A percentile compares a stretch with the other conserved stretches of the same genome.
phyloP scores from a whole-genome alignment of 2,329 filamentous ascomycete species.

The Penicillium sp. region DNA sequence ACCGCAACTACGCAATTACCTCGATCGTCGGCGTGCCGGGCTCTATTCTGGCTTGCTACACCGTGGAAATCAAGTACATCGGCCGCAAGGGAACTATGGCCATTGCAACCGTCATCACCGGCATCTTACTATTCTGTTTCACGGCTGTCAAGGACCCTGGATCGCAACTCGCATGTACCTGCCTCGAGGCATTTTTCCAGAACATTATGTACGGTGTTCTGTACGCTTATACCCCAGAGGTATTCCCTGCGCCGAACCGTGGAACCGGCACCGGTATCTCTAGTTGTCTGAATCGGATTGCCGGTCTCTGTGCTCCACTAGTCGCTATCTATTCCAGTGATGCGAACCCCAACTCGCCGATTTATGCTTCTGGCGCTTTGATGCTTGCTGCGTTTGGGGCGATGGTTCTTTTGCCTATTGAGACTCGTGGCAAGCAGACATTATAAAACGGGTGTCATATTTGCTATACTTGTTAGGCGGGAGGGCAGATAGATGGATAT shows the following conservation, averaged over 20 bases:
- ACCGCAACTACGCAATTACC: conserved; percentile 78
- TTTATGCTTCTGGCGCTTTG: conserved; percentile 43
- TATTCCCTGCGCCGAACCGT: conserved; percentile 51
- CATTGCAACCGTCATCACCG: conserved; percentile 47
- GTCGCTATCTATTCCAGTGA: conserved; percentile 40
- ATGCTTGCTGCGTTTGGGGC: conserved; percentile 44
- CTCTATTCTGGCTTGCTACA: conserved; percentile 65
- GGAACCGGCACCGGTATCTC: conserved; percentile 51
- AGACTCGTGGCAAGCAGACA: conserved; percentile 42
- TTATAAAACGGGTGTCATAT: conserved; percentile 26
- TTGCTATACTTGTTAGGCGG: too few relatives aligned
- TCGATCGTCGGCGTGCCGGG: conserved; percentile 71
- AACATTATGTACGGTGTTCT: conserved; percentile 54
- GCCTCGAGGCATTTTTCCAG: conserved; percentile 53
- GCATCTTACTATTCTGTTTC: conserved; percentile 52
- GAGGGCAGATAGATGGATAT: too few relatives aligned
- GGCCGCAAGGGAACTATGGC: conserved; percentile 55
- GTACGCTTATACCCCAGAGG: conserved; percentile 55
- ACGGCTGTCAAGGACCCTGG: conserved; percentile 45
- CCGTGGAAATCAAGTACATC: conserved; percentile 63
- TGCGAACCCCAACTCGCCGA: conserved; percentile 39
- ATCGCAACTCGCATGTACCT: conserved; percentile 49
- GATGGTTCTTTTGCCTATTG: conserved; percentile 44
- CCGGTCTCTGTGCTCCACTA: conserved; percentile 42
- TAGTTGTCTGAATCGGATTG: conserved; percentile 43